phyloP scores from a whole-genome alignment of 225 moss, liverwort and hornwort genomes.

The Polytrichum commune region DNA sequence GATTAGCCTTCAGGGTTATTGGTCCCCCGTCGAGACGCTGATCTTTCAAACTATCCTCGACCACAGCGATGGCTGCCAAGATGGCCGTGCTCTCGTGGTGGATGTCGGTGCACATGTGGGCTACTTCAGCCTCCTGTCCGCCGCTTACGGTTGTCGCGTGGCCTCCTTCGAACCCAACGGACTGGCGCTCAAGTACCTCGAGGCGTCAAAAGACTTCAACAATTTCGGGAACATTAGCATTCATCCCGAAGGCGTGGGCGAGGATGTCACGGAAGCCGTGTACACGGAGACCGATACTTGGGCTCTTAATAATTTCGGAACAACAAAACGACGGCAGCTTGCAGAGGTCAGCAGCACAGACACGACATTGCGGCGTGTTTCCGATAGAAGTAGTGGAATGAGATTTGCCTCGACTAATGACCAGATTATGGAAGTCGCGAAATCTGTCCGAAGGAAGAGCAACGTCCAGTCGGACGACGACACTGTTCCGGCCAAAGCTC shows the following conservation, averaged over 20 bases:
- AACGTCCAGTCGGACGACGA: too few species aligned
- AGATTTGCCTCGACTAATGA: background rate
- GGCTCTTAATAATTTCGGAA: constrained; percentile 40
- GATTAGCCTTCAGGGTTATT: constrained; percentile 37
- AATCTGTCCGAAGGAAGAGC: background rate
- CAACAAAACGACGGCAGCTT: constrained; percentile 12
- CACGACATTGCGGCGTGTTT: too few species aligned
- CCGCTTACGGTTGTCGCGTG: constrained; percentile 43
- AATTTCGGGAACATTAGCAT: constrained; percentile 19
- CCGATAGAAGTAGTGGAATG: too few species aligned
- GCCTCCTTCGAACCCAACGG: constrained; percentile 44
- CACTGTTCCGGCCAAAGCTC: too few species aligned
- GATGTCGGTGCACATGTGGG: constrained; percentile 54
- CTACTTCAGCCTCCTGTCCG: constrained; percentile 44
- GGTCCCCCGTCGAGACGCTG: constrained; percentile 50
- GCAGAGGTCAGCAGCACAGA: background rate
- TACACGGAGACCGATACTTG: constrained; percentile 44
- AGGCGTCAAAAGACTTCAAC: constrained; percentile 34
- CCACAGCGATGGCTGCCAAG: constrained; percentile 21
- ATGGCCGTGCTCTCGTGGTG: constrained; percentile 30
- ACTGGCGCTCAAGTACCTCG: constrained; percentile 43
- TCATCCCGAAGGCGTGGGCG: constrained; percentile 15
- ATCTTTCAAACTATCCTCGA: constrained; percentile 40
- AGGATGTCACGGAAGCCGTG: constrained; percentile 11
- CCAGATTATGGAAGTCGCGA: background rate